These are phyloP conservation scores for Aspergillus taichungensis DNA, from an alignment of 495 filamentous ascomycete genomes.

Conservation along the genomic window DNA sequence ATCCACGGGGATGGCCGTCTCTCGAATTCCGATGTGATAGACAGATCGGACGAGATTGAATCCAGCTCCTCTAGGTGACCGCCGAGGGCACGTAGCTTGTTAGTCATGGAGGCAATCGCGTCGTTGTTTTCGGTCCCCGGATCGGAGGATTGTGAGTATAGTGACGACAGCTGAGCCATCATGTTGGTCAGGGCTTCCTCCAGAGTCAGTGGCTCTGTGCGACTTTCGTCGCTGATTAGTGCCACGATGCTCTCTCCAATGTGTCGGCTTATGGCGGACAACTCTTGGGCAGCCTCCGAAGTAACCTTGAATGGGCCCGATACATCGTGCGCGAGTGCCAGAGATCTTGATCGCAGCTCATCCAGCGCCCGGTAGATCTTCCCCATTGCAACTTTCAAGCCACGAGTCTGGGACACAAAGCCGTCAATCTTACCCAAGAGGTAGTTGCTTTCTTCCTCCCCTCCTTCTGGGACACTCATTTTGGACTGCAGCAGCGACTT, in stretches of 20 bases:
- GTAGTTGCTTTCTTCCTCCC: constrained; percentile 52
- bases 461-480: constrained; percentile 31
- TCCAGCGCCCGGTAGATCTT: constrained; percentile 73
- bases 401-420: constrained; percentile 66
- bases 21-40: constrained; percentile 79
- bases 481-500: constrained; percentile 58
- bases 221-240: constrained; percentile 64
- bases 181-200: constrained; percentile 55
- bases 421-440: constrained; percentile 63
- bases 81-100: constrained; percentile 56
- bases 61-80: constrained; percentile 63
- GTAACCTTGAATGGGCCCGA: constrained; percentile 46
- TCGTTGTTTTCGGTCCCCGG: constrained; percentile 38
- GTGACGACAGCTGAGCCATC: constrained; percentile 40
- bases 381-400: constrained; percentile 71
- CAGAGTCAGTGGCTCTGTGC: constrained; percentile 57
- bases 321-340: constrained; percentile 59
- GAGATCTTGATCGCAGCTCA: constrained; percentile 66
- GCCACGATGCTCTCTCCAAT: constrained; percentile 57
- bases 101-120: constrained; percentile 61
- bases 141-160: constrained; percentile 19
- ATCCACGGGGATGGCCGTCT: constrained; percentile 71
- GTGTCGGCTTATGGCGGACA: constrained; percentile 58
- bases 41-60: constrained; percentile 62
- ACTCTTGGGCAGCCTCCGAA: constrained; percentile 52